These are phyloP conservation scores for Fusarium musae DNA, from an alignment of 2,329 filamentous ascomycete species.

Conservation along the genomic window DNA sequence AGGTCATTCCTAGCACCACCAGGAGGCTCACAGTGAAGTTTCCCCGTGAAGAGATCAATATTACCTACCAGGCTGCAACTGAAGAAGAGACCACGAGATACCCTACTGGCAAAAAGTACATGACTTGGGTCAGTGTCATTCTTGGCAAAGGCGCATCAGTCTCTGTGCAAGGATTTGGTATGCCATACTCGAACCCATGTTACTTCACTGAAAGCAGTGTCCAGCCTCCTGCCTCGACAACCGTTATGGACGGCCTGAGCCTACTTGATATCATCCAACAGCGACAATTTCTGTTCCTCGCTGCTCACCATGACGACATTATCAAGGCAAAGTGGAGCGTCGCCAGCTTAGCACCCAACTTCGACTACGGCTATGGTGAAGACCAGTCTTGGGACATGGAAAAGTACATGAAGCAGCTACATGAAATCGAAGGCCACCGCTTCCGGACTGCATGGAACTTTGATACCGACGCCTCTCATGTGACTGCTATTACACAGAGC, in stretches of 20 bases:
- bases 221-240: background rate
- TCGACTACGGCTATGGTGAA: background rate
- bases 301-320: too few species aligned
- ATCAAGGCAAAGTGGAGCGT: background rate
- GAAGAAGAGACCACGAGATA: background rate
- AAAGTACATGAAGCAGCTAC: background rate
- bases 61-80: background rate
- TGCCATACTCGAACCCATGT: background rate
- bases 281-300: background rate
- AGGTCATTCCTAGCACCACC: background rate
- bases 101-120: background rate
- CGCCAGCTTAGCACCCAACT: rapidly evolving
- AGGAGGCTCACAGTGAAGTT: background rate
- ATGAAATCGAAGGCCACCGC: background rate
- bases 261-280: background rate
- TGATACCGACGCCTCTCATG: rapidly evolving
- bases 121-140: background rate
- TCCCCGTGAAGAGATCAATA: background rate
- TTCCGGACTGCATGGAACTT: background rate
- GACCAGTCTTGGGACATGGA: background rate
- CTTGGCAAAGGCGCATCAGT: background rate
- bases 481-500: background rate
- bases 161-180: background rate
- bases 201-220: too few species aligned
- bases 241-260: background rate